Conservation (phyloP, 2,329 filamentous ascomycete genomes). For the Microcera coccophila region DNA sequence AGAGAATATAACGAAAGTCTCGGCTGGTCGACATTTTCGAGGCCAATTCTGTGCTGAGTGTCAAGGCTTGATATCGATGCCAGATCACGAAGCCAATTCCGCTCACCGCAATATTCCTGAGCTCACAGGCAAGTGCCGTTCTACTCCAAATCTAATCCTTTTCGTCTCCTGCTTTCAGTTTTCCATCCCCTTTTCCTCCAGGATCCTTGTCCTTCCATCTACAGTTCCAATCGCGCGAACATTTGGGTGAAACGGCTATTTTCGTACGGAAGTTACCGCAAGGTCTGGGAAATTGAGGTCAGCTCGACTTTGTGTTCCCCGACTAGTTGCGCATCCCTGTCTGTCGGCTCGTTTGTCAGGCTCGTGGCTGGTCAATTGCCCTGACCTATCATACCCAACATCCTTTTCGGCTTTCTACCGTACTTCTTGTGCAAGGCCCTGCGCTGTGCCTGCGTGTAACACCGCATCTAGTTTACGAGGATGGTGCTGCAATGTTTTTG, state of each 20-base stretch:
- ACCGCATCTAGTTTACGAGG: background rate
- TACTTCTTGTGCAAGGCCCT: too few species aligned
- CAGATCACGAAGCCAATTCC: background rate
- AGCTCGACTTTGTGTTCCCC: too few species aligned
- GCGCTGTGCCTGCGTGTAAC: background rate
- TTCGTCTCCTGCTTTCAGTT: background rate
- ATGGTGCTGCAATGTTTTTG: conserved; percentile 2
- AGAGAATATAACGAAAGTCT: background rate
- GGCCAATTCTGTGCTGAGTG: background rate
- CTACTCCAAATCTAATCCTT: background rate
- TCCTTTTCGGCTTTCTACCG: too few species aligned
- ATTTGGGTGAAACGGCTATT: too few species aligned
- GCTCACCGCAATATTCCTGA: conserved; percentile 1
- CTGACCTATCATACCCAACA: too few species aligned
- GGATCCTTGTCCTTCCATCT: conserved; percentile 1
- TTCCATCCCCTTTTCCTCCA: background rate
- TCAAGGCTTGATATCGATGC: too few species aligned
- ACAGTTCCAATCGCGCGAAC: background rate
- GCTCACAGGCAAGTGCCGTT: background rate
- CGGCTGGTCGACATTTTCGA: background rate
- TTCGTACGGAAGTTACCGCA: too few species aligned
- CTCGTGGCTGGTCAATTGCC: too few species aligned
- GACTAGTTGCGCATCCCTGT: too few species aligned
- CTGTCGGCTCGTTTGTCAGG: background rate
- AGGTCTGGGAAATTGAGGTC: too few species aligned